phyloP scores from a whole-genome alignment of 2,329 filamentous ascomycete species.

The Exophiala lecanii-corni region DNA sequence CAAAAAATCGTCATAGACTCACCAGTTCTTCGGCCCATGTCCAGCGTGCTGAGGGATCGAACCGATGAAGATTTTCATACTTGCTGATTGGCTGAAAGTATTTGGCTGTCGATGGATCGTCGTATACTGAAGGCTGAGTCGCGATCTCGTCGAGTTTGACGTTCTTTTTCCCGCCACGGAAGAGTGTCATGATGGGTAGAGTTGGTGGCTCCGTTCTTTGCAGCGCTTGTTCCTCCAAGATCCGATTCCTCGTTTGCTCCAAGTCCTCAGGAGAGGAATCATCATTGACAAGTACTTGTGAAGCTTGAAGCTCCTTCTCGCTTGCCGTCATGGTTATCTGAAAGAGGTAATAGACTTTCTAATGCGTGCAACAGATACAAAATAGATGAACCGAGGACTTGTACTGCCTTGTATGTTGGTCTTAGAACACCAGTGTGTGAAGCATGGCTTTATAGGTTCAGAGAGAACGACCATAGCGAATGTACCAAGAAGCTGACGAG shows the following conservation, averaged over 20 bases:
- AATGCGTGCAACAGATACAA: too few relatives aligned
- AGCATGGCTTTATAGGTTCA: too few relatives aligned
- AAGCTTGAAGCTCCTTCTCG: background rate
- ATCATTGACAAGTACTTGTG: background rate
- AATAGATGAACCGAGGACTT: too few relatives aligned
- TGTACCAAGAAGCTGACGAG: too few relatives aligned
- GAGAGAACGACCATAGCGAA: too few relatives aligned
- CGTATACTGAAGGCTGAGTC: conserved; percentile 30
- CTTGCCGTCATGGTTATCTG: too few relatives aligned
- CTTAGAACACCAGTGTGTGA: too few relatives aligned
- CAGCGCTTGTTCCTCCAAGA: background rate
- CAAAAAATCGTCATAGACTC: background rate
- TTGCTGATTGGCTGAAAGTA: background rate
- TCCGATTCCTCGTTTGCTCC: background rate
- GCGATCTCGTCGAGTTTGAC: conserved; percentile 24
- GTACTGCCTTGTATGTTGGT: too few relatives aligned
- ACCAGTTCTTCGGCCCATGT: background rate
- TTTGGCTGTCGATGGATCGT: background rate
- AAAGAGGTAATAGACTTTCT: too few relatives aligned
- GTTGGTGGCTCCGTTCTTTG: background rate
- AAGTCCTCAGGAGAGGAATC: background rate
- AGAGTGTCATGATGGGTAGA: background rate
- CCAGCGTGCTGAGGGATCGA: background rate
- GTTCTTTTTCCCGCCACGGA: background rate
- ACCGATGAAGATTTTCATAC: background rate